Evolutionary conservation across 352 stramenopile genomes (phyloP).

Genomic region (Pythium volutum): DNA sequence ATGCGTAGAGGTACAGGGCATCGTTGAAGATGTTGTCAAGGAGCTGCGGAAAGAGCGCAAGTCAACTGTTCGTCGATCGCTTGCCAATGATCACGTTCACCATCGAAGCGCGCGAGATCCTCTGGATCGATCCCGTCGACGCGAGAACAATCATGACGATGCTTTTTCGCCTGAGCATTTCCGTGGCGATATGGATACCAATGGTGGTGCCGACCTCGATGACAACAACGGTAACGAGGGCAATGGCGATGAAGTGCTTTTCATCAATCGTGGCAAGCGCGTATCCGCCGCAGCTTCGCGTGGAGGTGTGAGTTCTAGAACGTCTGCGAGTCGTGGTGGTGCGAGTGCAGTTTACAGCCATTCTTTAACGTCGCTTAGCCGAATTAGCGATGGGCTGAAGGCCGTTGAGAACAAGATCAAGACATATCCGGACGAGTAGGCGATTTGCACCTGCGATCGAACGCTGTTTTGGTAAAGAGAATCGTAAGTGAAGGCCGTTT

Average conservation of each 20-base stretch:
- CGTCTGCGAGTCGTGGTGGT: constrained; percentile 18
- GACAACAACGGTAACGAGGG: constrained; percentile 16
- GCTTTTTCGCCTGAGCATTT: constrained; percentile 26
- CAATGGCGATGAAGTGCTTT: constrained; percentile 24
- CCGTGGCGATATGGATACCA: constrained; percentile 12
- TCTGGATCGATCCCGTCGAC: constrained; percentile 6
- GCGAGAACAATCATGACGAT: constrained; percentile 22
- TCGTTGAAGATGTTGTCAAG: constrained; percentile 43
- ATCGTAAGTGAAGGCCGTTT: constrained; percentile 12
- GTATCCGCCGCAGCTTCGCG: constrained; percentile 21
- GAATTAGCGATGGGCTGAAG: constrained; percentile 61
- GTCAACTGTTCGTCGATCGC: constrained; percentile 30
- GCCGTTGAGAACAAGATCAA: constrained; percentile 70
- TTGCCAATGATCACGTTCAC: constrained; percentile 22
- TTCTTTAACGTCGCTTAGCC: constrained; percentile 54
- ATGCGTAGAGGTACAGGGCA: constrained; percentile 49
- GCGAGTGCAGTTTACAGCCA: constrained; percentile 39
- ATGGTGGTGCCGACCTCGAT: background rate
- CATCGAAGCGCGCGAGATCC: constrained; percentile 22
- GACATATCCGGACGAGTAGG: constrained; percentile 31
- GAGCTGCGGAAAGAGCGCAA: constrained; percentile 43
- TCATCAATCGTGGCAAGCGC: constrained; percentile 34
- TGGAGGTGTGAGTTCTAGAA: constrained; percentile 24
- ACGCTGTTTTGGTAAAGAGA: constrained; percentile 1
- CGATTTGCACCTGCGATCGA: too few species aligned